Evolutionary conservation across 2,329 filamentous ascomycete species (phyloP).

Genomic region (Cladophialophora yegresii): DNA sequence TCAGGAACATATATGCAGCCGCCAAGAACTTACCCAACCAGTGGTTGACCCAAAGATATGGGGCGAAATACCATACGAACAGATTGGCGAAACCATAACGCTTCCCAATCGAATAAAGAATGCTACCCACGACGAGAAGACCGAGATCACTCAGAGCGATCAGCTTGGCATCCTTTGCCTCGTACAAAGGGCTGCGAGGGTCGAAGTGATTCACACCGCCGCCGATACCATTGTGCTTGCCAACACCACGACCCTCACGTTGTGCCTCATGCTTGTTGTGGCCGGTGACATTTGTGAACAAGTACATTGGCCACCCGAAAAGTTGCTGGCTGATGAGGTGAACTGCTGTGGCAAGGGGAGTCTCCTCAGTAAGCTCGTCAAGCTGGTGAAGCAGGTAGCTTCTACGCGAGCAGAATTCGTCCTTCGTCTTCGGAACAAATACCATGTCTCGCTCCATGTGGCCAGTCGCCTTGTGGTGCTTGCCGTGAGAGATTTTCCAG

Average conservation of each 20-base stretch:
- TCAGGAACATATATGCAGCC: not conserved
- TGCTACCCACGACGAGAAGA: constrained; percentile 62
- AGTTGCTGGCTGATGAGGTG: constrained; percentile 83
- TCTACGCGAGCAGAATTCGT: constrained; percentile 73
- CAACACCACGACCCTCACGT: constrained; percentile 86
- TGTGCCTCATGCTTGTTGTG: constrained; percentile 94
- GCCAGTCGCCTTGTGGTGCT: constrained; percentile 99
- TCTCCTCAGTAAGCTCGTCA: constrained; percentile 88
- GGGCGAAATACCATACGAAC: constrained; percentile 89
- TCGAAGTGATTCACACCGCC: constrained; percentile 94
- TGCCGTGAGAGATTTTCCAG: constrained; percentile 98
- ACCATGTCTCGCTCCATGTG: constrained; percentile 99
- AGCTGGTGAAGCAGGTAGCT: constrained; percentile 79
- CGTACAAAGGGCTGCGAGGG: constrained; percentile 83
- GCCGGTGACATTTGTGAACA: constrained; percentile 88
- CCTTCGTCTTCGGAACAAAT: constrained; percentile 89
- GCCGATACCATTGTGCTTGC: constrained; percentile 80
- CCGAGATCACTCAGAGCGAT: constrained; percentile 87
- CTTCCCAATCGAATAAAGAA: constrained; percentile 69
- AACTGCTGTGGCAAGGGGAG: constrained; percentile 75
- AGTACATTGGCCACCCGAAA: constrained; percentile 89
- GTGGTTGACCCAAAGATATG: constrained; percentile 98
- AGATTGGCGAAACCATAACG: constrained; percentile 84
- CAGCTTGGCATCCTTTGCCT: constrained; percentile 84
- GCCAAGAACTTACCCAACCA: constrained; percentile 77